Conservation (phyloP, 2,329 filamentous ascomycete species). For the Kalmusia sp. region DNA sequence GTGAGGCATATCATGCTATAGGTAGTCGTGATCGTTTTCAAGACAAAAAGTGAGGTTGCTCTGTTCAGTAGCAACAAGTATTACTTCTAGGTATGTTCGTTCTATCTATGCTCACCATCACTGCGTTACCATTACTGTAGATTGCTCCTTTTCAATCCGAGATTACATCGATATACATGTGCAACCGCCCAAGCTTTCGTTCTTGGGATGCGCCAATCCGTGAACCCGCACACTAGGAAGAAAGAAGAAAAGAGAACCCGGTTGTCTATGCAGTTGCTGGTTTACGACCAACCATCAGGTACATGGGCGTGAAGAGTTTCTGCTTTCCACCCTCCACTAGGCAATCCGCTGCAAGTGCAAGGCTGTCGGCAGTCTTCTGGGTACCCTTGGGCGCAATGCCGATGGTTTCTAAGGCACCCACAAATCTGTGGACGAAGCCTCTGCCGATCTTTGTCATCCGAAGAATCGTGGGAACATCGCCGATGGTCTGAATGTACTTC, state of each 20-base stretch:
- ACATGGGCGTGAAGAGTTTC: constrained; percentile 99
- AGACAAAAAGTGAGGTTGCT: background rate
- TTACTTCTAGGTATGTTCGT: background rate
- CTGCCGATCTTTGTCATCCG: constrained; percentile 90
- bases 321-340: constrained; percentile 85
- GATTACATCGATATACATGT: constrained; percentile 7
- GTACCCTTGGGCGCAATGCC: constrained; percentile 81
- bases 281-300: constrained; percentile 93
- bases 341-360: constrained; percentile 82
- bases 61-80: background rate
- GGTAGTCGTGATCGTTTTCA: no score
- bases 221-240: constrained; percentile 19
- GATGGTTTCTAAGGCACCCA: constrained; percentile 77
- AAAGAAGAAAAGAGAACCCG: constrained; percentile 7
- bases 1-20: no score
- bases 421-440: constrained; percentile 74
- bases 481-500: constrained; percentile 79
- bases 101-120: constrained; percentile 13
- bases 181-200: constrained; percentile 13
- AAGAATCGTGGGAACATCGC: constrained; percentile 81
- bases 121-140: constrained; percentile 9
- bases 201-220: constrained; percentile 22
- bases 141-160: background rate
- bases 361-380: constrained; percentile 91
- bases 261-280: constrained; percentile 55